phyloP scores from a whole-genome alignment of 768 basidiomycete species.

The Sporobolomyces roseus region DNA sequence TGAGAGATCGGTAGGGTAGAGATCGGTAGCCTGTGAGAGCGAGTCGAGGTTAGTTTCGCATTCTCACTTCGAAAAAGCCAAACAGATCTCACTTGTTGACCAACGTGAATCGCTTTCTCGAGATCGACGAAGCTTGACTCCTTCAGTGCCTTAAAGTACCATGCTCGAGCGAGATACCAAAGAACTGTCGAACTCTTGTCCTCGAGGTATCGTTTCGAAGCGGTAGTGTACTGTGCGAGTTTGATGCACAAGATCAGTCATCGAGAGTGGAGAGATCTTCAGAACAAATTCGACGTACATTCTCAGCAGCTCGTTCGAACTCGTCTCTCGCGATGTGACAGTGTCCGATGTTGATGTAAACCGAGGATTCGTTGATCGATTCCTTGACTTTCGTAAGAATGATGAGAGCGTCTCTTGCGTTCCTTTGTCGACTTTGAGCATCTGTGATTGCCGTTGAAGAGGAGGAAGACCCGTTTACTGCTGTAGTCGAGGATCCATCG shows the following conservation, averaged over 20 bases:
- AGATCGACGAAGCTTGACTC: constrained; percentile 78
- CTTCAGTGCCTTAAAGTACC: constrained; percentile 89
- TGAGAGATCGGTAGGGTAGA: constrained; percentile 83
- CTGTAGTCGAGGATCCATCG: constrained; percentile 3
- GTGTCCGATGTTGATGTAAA: constrained; percentile 94
- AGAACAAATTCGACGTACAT: no score
- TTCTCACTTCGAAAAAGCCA: no score
- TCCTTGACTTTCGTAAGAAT: constrained; percentile 89
- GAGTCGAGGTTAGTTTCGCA: not conserved
- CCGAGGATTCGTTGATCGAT: constrained; percentile 72
- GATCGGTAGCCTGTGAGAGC: constrained; percentile 65
- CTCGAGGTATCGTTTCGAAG: constrained; percentile 70
- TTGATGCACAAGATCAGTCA: not conserved
- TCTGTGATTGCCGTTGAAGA: constrained; percentile 55
- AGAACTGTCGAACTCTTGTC: constrained; percentile 71
- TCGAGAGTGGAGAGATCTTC: no score
- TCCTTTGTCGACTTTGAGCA: constrained; percentile 59
- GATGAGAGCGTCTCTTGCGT: constrained; percentile 79
- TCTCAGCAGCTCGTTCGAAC: constrained; percentile 91
- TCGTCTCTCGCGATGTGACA: constrained; percentile 90
- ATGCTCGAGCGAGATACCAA: constrained; percentile 81
- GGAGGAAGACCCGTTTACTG: not conserved
- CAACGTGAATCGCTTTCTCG: constrained; percentile 76
- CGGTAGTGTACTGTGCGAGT: constrained; percentile 74
- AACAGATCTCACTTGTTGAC: constrained; percentile 54